Base-by-base conservation (phyloP, 2,329 filamentous ascomycete genomes). In the Sclerotinia subarctica region DNA sequence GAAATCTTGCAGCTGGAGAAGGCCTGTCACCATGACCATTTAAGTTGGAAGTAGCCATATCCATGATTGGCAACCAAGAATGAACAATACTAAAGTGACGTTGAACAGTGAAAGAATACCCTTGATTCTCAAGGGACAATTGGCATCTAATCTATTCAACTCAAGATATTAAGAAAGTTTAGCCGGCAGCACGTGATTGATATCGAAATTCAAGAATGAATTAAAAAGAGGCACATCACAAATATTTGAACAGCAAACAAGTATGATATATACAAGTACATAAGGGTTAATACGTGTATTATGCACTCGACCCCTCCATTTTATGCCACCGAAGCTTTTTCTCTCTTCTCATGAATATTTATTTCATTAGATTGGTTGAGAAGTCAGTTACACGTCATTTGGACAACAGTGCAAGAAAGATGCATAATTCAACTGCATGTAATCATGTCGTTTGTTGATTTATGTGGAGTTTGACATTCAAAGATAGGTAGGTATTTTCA, bases 1-100 rank as follows among this genome's bases (percentile, higher is more conserved):
- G 72, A 64, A 64, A 72, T 75, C 74, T 71, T 46, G 75, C 72
- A 68, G 70, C 73, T 67, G 70, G 71, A 46, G 74, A 74, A 51
- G 76, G 76, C 59, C 76, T 70, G 59, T 71, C 66, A 62, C 73
- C 70, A 64, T 70, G 70, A 49, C 69, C 70, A 67, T 75, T 73
- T 63, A 70, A 72, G 29, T 72, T 58, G 35, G 74, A 71, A 66
- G 72, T 71, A 74, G 75, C 74, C 60, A 66, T 72, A 38, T 53
- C 44, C 49, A 66, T 66, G 69, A 54, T 68, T 58, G 66, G 66
- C 64, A 69, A 42, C 44, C 10, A 63, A 38, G 47, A 26, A 63
- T n/a, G 21, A 54, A 53, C 5, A 47, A 51, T 35, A 60, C 44
- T 35, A 60, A 44, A 51, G 64, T 67, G 49, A 67, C 49, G 64